Evolutionary conservation across 352 stramenopile species (phyloP).

Genomic region (Pythium rhizo-oryzae): DNA sequence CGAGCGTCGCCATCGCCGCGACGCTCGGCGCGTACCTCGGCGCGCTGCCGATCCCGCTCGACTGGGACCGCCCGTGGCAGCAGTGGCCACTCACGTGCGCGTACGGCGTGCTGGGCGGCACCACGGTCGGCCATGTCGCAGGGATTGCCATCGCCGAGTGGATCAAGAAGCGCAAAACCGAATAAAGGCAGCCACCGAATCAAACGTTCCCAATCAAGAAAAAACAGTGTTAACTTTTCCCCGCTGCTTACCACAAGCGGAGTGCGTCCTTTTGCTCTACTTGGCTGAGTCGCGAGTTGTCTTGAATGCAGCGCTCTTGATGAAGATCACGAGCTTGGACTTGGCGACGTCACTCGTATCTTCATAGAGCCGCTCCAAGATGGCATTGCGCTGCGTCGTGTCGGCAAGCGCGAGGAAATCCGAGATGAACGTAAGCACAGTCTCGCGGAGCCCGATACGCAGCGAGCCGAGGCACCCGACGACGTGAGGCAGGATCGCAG

Average conservation of each 20-base stretch:
- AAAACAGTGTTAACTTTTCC: not conserved
- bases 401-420: slow-evolving; percentile 72
- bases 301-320: slow-evolving; percentile 76
- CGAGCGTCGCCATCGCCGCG: slow-evolving; percentile 57
- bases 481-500: slow-evolving; percentile 45
- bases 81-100: slow-evolving; percentile 88
- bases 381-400: slow-evolving; percentile 41
- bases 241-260: no score
- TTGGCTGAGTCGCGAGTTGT: not conserved
- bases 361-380: slow-evolving; percentile 71
- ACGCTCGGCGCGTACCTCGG: slow-evolving; percentile 72
- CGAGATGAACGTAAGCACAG: slow-evolving; percentile 60
- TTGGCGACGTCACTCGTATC: slow-evolving; percentile 79
- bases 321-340: slow-evolving; percentile 65
- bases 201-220: no score
- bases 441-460: slow-evolving; percentile 60
- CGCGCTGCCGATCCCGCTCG: slow-evolving; percentile 77
- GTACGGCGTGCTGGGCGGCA: slow-evolving; percentile 64
- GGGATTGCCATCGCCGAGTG: slow-evolving; percentile 18
- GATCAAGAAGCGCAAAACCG: slow-evolving; percentile 25
- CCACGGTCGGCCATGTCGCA: slow-evolving; percentile 41
- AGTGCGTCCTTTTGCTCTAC: slow-evolving; percentile 1
- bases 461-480: slow-evolving; percentile 50
- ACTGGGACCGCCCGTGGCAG: slow-evolving; percentile 91
- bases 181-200: slow-evolving; percentile 16